Evolutionary conservation across 2,329 filamentous ascomycete genomes (phyloP).

Genomic region (Paramyrothecium roridum): DNA sequence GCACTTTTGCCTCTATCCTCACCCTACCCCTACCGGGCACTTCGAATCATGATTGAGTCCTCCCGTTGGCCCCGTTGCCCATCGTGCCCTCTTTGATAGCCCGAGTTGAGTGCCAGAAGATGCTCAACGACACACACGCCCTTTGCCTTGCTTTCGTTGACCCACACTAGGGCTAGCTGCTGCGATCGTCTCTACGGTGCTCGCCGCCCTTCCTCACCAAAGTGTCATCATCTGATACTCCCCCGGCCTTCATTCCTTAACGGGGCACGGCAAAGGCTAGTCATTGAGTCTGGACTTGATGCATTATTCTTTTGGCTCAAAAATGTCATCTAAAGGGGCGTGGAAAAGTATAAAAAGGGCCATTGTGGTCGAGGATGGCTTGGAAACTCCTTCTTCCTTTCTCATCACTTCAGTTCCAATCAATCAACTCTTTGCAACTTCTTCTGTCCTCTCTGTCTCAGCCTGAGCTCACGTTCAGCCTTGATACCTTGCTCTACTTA

Average conservation of each 20-base stretch:
- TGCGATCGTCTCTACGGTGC: slow-evolving; percentile 24
- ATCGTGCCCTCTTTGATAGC: background rate
- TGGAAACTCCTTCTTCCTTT: slow-evolving; percentile 52
- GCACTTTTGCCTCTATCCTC: background rate
- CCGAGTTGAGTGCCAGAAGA: background rate
- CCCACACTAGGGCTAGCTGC: slow-evolving; percentile 31
- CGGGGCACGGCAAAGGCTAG: slow-evolving; percentile 34
- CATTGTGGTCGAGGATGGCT: slow-evolving; percentile 40
- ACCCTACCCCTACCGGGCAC: background rate
- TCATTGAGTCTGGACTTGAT: slow-evolving; percentile 40
- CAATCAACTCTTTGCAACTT: background rate
- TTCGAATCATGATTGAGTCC: background rate
- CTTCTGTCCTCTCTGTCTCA: background rate
- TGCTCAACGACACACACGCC: background rate
- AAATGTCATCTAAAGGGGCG: slow-evolving; percentile 29
- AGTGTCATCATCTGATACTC: slow-evolving; percentile 29
- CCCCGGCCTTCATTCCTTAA: slow-evolving; percentile 26
- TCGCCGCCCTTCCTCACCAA: slow-evolving; percentile 21
- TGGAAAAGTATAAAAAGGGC: slow-evolving; percentile 63
- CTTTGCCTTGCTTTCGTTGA: slow-evolving; percentile 23
- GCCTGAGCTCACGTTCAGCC: background rate
- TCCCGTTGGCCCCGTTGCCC: background rate
- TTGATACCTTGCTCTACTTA: background rate
- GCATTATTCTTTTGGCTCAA: slow-evolving; percentile 38
- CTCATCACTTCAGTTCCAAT: slow-evolving; percentile 27